Conservation (phyloP, 768 basidiomycete genomes). For the Russula sp. region DNA sequence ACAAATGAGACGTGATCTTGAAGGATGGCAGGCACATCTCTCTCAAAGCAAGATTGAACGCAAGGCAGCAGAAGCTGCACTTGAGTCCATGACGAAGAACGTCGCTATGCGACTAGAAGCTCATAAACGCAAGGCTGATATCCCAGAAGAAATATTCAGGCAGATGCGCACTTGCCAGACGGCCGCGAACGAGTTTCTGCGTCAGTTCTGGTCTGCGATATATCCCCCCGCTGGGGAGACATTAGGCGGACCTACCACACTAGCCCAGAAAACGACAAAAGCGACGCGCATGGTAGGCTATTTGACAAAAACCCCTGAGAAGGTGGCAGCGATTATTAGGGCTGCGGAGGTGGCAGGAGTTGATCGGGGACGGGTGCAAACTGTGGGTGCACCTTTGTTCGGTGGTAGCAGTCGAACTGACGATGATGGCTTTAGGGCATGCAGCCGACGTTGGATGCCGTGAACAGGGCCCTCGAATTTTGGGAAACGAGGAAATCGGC, state of each 20-base stretch:
- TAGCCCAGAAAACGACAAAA: conserved; percentile 68
- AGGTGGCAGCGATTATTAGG: conserved; percentile 71
- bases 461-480: conserved; percentile 64
- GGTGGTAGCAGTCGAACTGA: neutral
- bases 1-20: conserved; percentile 43
- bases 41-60: conserved; percentile 63
- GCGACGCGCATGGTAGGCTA: conserved; percentile 86
- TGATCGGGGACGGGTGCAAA: conserved; percentile 56
- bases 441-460: conserved; percentile 67
- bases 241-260: conserved; percentile 41
- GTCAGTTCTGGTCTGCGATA: conserved; percentile 90
- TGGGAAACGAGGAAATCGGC: conserved; percentile 27
- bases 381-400: conserved; percentile 40
- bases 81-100: conserved; percentile 72
- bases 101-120: conserved; percentile 67
- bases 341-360: conserved; percentile 54
- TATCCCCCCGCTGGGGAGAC: conserved; percentile 66
- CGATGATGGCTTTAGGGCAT: conserved; percentile 47
- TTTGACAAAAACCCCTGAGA: conserved; percentile 71
- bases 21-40: conserved; percentile 54
- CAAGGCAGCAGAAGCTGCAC: conserved; percentile 60
- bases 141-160: conserved; percentile 70
- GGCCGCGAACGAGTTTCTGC: conserved; percentile 90
- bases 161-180: conserved; percentile 90
- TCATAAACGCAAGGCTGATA: conserved; percentile 62